phyloP scores from a whole-genome alignment of 495 filamentous ascomycete genomes.

The Mytilinidion resinicola region DNA sequence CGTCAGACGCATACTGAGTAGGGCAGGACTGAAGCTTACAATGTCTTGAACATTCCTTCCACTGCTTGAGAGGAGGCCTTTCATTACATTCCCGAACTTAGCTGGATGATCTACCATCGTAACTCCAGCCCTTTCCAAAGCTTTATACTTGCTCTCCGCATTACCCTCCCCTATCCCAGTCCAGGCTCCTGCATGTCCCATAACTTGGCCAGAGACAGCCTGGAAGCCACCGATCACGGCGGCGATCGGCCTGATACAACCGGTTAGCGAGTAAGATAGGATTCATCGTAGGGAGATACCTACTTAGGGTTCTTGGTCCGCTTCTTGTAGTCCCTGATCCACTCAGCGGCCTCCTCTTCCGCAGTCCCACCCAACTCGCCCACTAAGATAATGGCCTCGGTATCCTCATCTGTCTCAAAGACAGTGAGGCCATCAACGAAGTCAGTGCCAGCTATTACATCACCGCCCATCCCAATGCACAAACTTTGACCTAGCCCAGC shows the following conservation, averaged over 20 bases:
- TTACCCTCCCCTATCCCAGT: conserved; percentile 59
- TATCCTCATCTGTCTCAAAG: conserved; percentile 68
- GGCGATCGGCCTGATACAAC: conserved; percentile 60
- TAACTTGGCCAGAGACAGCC: conserved; percentile 61
- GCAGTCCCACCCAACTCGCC: conserved; percentile 81
- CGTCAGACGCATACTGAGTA: neutral
- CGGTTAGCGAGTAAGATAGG: conserved; percentile 6
- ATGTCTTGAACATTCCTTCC: conserved; percentile 31
- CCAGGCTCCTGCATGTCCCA: conserved; percentile 88
- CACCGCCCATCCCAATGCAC: conserved; percentile 83
- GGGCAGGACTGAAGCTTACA: conserved; percentile 11
- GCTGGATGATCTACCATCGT: conserved; percentile 75
- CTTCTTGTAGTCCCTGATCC: conserved; percentile 63
- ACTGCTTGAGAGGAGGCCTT: conserved; percentile 43
- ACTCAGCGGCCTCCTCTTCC: conserved; percentile 76
- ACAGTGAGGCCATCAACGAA: conserved; percentile 70
- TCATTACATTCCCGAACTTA: conserved; percentile 70
- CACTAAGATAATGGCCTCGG: conserved; percentile 74
- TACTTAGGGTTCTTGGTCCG: conserved; percentile 61
- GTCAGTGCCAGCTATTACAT: conserved; percentile 74
- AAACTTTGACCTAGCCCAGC: conserved; percentile 80
- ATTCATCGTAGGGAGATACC: conserved; percentile 25
- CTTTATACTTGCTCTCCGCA: conserved; percentile 58
- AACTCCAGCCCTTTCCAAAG: conserved; percentile 63
- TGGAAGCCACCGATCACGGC: conserved; percentile 67